phyloP scores from a whole-genome alignment of 345 rosid species.

The Moricandia moricandioides region DNA sequence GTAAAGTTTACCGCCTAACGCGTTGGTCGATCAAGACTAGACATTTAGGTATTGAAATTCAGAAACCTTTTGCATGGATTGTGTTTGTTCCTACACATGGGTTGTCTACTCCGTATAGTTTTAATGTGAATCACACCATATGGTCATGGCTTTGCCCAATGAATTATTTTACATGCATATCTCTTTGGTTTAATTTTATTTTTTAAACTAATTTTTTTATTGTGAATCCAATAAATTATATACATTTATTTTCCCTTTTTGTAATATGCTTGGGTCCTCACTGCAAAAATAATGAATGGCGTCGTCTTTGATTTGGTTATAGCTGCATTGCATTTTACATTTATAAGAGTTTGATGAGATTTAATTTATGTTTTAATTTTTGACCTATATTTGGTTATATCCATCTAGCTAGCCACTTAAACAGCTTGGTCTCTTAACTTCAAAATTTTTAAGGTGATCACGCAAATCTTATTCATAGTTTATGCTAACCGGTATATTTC shows the following conservation, averaged over 20 bases:
- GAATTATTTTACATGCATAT: not conserved
- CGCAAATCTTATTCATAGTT: not conserved
- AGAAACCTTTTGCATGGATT: not conserved
- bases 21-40: not conserved
- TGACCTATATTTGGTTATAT: constrained; percentile 6
- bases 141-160: not conserved
- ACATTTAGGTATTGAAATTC: constrained; percentile 1
- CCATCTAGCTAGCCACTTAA: constrained; percentile 17
- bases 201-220: not conserved
- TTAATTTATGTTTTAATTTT: not conserved
- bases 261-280: not conserved
- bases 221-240: not conserved
- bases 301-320: constrained; percentile 29
- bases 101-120: not conserved
- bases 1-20: not conserved
- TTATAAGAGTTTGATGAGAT: constrained; percentile 27
- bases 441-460: not conserved
- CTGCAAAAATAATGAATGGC: constrained; percentile 33
- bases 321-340: constrained; percentile 34
- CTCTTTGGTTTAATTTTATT: not conserved
- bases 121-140: not conserved
- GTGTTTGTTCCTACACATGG: not conserved
- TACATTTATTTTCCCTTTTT: not conserved
- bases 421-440: not conserved
- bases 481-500: not conserved